Evolutionary conservation across 345 rosid species (phyloP).

Genomic region (Populus davidiana): DNA sequence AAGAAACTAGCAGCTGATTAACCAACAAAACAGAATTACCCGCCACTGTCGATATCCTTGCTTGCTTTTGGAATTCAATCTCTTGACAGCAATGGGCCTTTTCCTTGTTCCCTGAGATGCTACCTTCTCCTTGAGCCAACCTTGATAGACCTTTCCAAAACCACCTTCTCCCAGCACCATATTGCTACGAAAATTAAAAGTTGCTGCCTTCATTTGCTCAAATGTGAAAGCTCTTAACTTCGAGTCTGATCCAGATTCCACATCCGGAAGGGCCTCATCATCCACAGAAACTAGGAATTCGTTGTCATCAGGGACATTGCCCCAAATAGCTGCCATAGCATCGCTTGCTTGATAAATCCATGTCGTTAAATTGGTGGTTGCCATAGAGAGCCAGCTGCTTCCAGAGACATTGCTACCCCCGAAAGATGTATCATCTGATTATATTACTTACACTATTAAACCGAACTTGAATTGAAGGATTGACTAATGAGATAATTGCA

Average conservation of each 20-base stretch:
- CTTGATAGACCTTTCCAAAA: conserved; percentile 1
- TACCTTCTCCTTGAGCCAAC: conserved; percentile 12
- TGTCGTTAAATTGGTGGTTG: not conserved
- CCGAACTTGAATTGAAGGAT: too few relatives aligned
- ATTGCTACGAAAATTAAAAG: conserved; percentile 5
- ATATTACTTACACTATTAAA: too few relatives aligned
- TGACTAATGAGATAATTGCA: too few relatives aligned
- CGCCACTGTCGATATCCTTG: conserved; percentile 21
- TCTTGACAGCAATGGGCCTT: conserved; percentile 16
- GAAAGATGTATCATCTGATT: conserved; percentile 7
- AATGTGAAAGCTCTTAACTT: conserved; percentile 17
- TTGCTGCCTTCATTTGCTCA: conserved; percentile 16
- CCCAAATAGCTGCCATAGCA: conserved; percentile 6
- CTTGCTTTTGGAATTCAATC: conserved; percentile 8
- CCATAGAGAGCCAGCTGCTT: too few relatives aligned
- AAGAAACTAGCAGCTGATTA: too few relatives aligned
- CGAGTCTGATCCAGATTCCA: not conserved
- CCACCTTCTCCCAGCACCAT: conserved; percentile 18
- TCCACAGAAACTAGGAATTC: not conserved
- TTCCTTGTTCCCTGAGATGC: conserved; percentile 1
- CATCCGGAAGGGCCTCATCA: conserved; percentile 4
- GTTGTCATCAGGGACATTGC: not conserved
- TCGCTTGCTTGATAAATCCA: conserved; percentile 5
- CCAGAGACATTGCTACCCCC: not conserved
- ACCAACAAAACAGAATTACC: not conserved